Evolutionary conservation across 352 stramenopile species (phyloP).

Genomic region (Pythium coloratum): DNA sequence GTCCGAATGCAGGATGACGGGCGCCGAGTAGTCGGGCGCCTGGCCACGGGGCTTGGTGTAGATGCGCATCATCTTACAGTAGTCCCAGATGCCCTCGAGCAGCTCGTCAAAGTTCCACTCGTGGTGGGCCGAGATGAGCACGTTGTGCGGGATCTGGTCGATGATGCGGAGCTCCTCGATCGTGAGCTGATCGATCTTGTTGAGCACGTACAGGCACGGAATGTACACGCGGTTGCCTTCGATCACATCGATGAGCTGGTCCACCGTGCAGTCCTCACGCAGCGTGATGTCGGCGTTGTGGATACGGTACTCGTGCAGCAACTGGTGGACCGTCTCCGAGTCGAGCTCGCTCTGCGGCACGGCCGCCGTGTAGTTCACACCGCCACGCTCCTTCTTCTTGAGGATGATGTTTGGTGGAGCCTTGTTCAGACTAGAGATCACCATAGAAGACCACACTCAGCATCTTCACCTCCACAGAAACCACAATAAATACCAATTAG

Average conservation of each 20-base stretch:
- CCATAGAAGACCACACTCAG: not conserved
- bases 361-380: constrained; percentile 97
- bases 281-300: constrained; percentile 97
- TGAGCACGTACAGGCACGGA: constrained; percentile 98
- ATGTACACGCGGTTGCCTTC: constrained; percentile 99
- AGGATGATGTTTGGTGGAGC: constrained; percentile 96
- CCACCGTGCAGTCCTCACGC: constrained; percentile 94
- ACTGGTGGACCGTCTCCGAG: constrained; percentile 91
- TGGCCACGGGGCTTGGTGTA: constrained; percentile 98
- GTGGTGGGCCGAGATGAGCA: constrained; percentile 96
- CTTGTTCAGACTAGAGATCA: constrained; percentile 91
- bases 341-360: constrained; percentile 92
- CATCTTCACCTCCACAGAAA: too few relatives aligned
- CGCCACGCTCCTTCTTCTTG: constrained; percentile 96
- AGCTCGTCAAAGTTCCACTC: constrained; percentile 98
- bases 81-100: constrained; percentile 98
- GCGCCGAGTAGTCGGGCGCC: constrained; percentile 95
- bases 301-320: constrained; percentile 99
- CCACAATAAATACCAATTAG: too few relatives aligned
- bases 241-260: constrained; percentile 99
- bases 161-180: constrained; percentile 99
- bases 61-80: constrained; percentile 97
- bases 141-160: constrained; percentile 98
- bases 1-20: constrained; percentile 97
- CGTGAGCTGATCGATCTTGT: constrained; percentile 99